Conservation (phyloP, 2,329 filamentous ascomycete genomes). For the Teratosphaeria viscida region DNA sequence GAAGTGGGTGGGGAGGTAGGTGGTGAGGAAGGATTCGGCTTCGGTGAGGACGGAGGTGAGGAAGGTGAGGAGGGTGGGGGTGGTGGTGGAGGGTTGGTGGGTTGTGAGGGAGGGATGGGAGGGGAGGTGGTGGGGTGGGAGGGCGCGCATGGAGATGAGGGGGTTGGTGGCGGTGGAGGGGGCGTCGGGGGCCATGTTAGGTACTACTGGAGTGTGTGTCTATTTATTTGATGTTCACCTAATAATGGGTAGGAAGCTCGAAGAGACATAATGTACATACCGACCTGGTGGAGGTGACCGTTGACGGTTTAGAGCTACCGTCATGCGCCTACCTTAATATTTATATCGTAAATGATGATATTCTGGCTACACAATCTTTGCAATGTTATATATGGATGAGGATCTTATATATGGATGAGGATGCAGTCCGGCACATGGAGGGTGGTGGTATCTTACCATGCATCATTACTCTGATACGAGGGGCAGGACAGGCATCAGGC, state of each 20-base stretch:
- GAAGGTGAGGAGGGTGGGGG: slow-evolving; percentile 40
- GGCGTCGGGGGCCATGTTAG: background rate
- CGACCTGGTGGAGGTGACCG: background rate
- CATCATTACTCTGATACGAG: background rate
- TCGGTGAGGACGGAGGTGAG: slow-evolving; percentile 47
- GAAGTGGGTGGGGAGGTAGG: slow-evolving; percentile 45
- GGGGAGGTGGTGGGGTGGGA: slow-evolving; percentile 23
- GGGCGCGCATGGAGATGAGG: slow-evolving; percentile 22
- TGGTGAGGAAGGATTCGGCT: slow-evolving; percentile 48
- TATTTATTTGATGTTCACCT: too few relatives aligned
- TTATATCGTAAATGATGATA: background rate
- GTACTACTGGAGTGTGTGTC: background rate
- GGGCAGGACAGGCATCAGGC: background rate
- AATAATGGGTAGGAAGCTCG: too few relatives aligned
- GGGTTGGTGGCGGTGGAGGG: background rate
- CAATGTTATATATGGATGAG: too few relatives aligned
- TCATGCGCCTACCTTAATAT: background rate
- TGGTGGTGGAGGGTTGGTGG: slow-evolving; percentile 13
- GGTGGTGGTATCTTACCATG: too few relatives aligned
- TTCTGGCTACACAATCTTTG: background rate
- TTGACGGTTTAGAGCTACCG: background rate
- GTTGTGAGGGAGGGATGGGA: slow-evolving; percentile 21
- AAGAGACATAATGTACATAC: too few relatives aligned
- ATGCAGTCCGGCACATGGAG: too few relatives aligned
- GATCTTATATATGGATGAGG: too few relatives aligned